These are phyloP conservation scores for Lomentospora prolificans DNA, from an alignment of 2,329 filamentous ascomycete genomes.

Conservation along the genomic window DNA sequence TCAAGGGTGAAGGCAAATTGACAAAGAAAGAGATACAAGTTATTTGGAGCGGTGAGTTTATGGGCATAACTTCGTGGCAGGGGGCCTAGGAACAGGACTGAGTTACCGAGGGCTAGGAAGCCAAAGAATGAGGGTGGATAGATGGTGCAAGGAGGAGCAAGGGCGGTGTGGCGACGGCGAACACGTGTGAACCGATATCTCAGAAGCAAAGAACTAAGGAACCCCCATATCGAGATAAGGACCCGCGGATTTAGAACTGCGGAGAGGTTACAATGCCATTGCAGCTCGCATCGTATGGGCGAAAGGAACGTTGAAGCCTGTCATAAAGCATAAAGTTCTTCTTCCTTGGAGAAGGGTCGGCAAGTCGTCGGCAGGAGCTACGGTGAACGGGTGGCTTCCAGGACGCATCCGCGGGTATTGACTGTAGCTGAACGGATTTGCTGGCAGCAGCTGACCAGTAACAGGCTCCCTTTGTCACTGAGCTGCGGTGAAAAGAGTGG, in stretches of 20 bases:
- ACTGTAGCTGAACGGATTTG: background rate
- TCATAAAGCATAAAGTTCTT: background rate
- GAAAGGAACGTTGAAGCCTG: background rate
- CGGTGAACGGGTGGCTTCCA: background rate
- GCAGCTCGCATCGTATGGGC: background rate
- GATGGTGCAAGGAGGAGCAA: background rate
- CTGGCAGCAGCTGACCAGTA: background rate
- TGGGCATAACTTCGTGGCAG: no score
- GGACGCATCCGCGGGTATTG: background rate
- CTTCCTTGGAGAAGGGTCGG: background rate
- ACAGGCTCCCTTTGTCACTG: background rate
- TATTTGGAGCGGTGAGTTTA: no score
- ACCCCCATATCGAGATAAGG: background rate
- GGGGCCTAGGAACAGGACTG: no score
- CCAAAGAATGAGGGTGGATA: background rate
- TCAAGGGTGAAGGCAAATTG: no score
- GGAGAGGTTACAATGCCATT: background rate
- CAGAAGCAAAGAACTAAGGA: background rate
- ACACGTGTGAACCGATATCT: background rate
- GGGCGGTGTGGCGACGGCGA: background rate
- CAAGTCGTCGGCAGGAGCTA: background rate
- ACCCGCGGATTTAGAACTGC: background rate
- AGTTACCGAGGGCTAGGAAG: background rate
- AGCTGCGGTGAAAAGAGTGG: background rate
- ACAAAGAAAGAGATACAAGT: no score